A percentile compares a stretch with the other conserved stretches of the same genome.
These are phyloP conservation scores for Asterophora parasitica DNA, from an alignment of 768 basidiomycete species.

Conservation along the genomic window DNA sequence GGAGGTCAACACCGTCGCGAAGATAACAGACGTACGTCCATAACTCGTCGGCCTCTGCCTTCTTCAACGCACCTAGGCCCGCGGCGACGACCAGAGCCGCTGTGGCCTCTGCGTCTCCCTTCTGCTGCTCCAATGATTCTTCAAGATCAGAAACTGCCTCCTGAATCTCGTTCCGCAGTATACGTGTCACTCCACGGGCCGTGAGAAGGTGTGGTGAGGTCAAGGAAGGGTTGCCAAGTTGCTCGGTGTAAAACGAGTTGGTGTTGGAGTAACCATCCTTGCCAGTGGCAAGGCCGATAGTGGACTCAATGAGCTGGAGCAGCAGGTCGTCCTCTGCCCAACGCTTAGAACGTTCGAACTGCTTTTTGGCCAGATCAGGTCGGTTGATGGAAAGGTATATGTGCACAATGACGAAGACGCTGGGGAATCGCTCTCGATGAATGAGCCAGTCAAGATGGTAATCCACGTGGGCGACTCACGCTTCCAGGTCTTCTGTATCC, in stretches of 20 bases:
- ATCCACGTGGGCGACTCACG: constrained; percentile 51
- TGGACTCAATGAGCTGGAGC: constrained; percentile 85
- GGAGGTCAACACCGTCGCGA: background rate
- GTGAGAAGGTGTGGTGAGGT: constrained; percentile 71
- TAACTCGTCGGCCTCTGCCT: constrained; percentile 56
- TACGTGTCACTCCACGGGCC: constrained; percentile 73
- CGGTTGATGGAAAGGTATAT: constrained; percentile 90
- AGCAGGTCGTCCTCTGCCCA: constrained; percentile 90
- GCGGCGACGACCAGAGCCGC: constrained; percentile 64
- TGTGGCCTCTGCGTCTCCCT: constrained; percentile 59
- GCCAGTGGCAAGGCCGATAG: constrained; percentile 69
- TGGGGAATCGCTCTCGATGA: constrained; percentile 24
- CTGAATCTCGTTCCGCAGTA: constrained; percentile 68
- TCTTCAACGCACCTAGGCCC: constrained; percentile 54
- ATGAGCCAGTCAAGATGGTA: background rate
- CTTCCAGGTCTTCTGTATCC: constrained; percentile 78
- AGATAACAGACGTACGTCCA: constrained; percentile 53
- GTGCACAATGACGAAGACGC: constrained; percentile 78
- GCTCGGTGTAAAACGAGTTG: constrained; percentile 73
- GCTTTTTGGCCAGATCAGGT: constrained; percentile 80
- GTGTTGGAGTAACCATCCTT: constrained; percentile 59
- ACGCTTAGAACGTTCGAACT: constrained; percentile 76
- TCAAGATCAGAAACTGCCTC: constrained; percentile 81
- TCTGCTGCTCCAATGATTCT: constrained; percentile 60
- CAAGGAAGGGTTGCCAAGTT: constrained; percentile 74